These are phyloP conservation scores for Quercus alba DNA, from an alignment of 306 rosid species.

Conservation along the genomic window DNA sequence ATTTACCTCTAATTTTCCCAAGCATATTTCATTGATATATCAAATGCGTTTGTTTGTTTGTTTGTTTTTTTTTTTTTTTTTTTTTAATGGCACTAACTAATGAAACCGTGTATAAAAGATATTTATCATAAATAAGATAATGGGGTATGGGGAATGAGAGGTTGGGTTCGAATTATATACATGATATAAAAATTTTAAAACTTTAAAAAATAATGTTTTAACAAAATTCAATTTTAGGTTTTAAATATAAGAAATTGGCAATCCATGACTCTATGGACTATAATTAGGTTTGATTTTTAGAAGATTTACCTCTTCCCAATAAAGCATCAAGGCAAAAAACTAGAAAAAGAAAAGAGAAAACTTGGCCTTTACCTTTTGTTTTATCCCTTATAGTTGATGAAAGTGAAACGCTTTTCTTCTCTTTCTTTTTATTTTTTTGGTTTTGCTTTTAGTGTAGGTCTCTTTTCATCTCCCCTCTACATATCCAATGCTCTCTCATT, in stretches of 20 bases:
- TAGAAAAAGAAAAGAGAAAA: neutral
- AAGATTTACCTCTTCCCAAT: slow-evolving; percentile 14
- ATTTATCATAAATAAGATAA: neutral
- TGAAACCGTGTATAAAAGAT: too few species aligned
- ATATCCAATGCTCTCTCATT: neutral
- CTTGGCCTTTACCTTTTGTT: slow-evolving; percentile 9
- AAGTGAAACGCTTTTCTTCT: slow-evolving; percentile 11
- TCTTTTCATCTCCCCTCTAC: neutral
- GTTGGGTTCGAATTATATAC: too few species aligned
- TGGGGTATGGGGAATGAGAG: neutral
- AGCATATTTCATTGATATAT: too few species aligned
- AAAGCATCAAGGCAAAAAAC: neutral
- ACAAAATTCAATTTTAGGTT: neutral
- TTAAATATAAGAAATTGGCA: neutral
- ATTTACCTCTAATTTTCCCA: too few species aligned
- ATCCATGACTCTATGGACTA: neutral
- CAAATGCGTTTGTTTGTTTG: too few species aligned
- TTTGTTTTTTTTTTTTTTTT: too few species aligned
- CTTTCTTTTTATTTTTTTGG: neutral
- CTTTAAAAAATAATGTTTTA: neutral
- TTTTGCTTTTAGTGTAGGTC: slow-evolving; percentile 13
- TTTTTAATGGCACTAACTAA: too few species aligned
- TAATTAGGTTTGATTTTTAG: slow-evolving; percentile 5
- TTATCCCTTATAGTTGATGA: neutral
- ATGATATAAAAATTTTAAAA: neutral